A percentile compares a stretch with the other conserved stretches of the same genome.
phyloP scores from a whole-genome alignment of 805 yeast species.

The Tetrapisispora namnaoensis region DNA sequence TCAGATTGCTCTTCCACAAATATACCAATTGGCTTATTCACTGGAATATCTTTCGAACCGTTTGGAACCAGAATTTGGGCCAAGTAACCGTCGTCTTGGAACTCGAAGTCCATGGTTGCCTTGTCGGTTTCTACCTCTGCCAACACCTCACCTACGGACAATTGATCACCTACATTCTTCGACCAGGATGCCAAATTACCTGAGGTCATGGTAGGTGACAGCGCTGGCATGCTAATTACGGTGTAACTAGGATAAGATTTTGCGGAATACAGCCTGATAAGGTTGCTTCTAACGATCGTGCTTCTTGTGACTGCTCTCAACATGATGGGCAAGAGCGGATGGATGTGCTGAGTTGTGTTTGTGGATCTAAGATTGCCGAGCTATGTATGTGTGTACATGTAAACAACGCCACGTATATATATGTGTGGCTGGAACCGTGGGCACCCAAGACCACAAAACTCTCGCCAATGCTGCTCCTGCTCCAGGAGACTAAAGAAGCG shows the following conservation, averaged over 20 bases:
- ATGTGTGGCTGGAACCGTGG: too few relatives aligned
- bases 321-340: background rate
- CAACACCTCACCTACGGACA: conserved; percentile 84
- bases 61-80: conserved; percentile 79
- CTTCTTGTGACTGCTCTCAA: conserved; percentile 5
- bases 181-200: conserved; percentile 89
- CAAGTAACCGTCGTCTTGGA: conserved; percentile 90
- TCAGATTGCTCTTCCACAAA: conserved; percentile 81
- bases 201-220: conserved; percentile 98
- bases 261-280: conserved; percentile 23
- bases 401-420: too few relatives aligned
- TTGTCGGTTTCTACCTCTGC: conserved; percentile 98
- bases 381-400: too few relatives aligned
- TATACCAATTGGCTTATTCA: conserved; percentile 93
- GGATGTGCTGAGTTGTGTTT: too few relatives aligned
- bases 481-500: too few relatives aligned
- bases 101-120: conserved; percentile 96
- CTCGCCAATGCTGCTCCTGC: too few relatives aligned
- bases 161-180: conserved; percentile 79
- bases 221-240: conserved; percentile 94
- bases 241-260: conserved; percentile 65
- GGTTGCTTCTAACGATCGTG: background rate
- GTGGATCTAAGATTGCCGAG: too few relatives aligned
- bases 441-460: too few relatives aligned
- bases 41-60: conserved; percentile 85